Base-by-base conservation (phyloP, 805 yeast genomes). In the Saturnispora mendoncae region DNA sequence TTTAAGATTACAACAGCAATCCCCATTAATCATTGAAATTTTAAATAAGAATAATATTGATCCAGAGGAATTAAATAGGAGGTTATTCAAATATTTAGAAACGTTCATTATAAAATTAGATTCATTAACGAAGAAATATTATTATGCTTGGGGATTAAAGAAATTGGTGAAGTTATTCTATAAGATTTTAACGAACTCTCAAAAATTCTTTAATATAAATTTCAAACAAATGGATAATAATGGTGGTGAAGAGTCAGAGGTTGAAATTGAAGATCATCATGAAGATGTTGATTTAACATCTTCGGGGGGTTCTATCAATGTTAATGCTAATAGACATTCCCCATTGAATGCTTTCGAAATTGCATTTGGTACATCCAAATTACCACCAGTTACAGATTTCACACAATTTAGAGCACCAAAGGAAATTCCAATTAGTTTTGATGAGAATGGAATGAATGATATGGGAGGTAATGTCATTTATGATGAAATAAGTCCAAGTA, bases 121-220 rank as follows among this genome's bases (percentile, higher is more conserved):
- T 38, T 46, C 47, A 10, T 53, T 63, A 25, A 64, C 71, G 2
- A 63, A 60, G 43, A 55, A 57, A 31, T 67, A 68, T 48, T 68
- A 68, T 47, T 68, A 68, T 47, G 70, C 71, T 2, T 68, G 72
- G 71, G 59, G 70, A 44, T 56, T 68, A 40, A 61, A 60, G 42
- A 68, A 67, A 43, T 54, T 67, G 44, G 69, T 64, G 33, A 64
- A 61, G 23, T 64, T 62, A 40, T 62, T 63, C 46, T 61, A 55
- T 46, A 60, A 61, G 35, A 56, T 62, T 15, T 50, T 63, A 42
- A 46, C 56, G 1, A 59, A 62, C 45, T 60, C 66, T 4, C 59
- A 49, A 49, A 61, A 58, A 28, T 47, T 63, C 19, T 62, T 62
- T 47, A 55, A 54, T 38, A 36, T 61, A 23, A 57, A 58, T 39